These are phyloP conservation scores for Gracilariopsis chorda DNA, from an alignment of 23 red algal genomes.

Conservation along the genomic window DNA sequence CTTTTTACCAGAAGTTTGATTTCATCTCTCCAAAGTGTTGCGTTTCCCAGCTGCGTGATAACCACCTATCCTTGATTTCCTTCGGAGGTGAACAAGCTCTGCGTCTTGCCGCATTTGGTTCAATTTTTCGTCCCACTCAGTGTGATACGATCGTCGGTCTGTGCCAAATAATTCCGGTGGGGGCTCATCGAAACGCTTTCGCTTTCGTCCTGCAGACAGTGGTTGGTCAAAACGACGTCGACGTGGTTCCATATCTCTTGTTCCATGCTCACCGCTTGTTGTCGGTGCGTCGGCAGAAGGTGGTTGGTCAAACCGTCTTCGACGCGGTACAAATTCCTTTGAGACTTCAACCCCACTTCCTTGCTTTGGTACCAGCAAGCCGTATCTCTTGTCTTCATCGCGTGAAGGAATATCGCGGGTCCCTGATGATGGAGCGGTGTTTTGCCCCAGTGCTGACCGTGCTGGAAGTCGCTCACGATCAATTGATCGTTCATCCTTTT, in stretches of 20 bases:
- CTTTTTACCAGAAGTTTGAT: too few relatives aligned
- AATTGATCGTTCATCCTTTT: too few relatives aligned
- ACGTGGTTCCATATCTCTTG: neutral
- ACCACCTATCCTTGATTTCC: neutral
- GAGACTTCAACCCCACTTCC: neutral
- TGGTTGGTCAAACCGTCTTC: conserved; percentile 1
- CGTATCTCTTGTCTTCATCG: neutral
- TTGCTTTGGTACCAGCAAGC: neutral
- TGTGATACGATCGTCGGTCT: neutral
- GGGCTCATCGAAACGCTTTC: conserved; percentile 3
- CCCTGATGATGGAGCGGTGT: too few relatives aligned
- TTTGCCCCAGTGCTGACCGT: too few relatives aligned
- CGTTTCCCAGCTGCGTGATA: neutral
- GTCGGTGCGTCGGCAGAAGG: too few relatives aligned
- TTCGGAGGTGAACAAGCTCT: neutral
- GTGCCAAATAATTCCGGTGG: neutral
- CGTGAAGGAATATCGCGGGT: neutral
- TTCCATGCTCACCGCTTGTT: neutral
- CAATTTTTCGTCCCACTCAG: neutral
- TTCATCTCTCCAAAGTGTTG: too few relatives aligned
- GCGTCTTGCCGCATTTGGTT: neutral
- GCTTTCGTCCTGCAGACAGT: neutral
- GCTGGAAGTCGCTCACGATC: too few relatives aligned
- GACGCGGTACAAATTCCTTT: neutral
- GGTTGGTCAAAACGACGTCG: neutral